Evolutionary conservation across 352 stramenopile genomes (phyloP).

Genomic region (Pythium diclinum): DNA sequence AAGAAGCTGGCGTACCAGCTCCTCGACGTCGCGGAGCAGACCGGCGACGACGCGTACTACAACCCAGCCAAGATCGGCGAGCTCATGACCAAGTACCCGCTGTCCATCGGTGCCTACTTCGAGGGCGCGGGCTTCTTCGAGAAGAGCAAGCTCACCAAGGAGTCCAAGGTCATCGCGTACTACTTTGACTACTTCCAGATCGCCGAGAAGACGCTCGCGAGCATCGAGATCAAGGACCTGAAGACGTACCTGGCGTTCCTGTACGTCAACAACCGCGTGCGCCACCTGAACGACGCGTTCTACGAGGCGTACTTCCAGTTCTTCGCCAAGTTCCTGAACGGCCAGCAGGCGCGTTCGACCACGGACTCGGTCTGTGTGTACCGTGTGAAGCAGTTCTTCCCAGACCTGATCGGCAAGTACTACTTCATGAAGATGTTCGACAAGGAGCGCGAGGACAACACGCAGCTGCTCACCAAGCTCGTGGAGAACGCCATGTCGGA

Average conservation of each 20-base stretch:
- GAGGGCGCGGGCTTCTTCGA: constrained; percentile 39
- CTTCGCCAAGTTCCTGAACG: constrained; percentile 69
- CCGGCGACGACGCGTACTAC: constrained; percentile 59
- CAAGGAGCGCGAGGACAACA: constrained; percentile 60
- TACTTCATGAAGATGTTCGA: constrained; percentile 84
- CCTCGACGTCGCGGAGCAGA: constrained; percentile 43
- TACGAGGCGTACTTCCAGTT: constrained; percentile 88
- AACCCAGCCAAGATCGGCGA: constrained; percentile 83
- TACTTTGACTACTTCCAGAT: constrained; percentile 56
- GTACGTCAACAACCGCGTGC: constrained; percentile 40
- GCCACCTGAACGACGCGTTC: constrained; percentile 57
- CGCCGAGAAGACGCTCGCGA: constrained; percentile 36
- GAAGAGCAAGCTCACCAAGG: constrained; percentile 35
- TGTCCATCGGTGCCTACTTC: constrained; percentile 52
- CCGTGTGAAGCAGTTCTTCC: constrained; percentile 32
- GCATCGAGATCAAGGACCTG: constrained; percentile 39
- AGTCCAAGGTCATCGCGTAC: constrained; percentile 43
- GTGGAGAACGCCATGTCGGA: constrained; percentile 75
- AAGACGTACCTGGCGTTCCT: constrained; percentile 59
- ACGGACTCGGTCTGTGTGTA: constrained; percentile 38
- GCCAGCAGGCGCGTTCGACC: constrained; percentile 61
- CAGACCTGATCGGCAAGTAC: constrained; percentile 59
- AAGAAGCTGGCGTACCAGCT: constrained; percentile 48
- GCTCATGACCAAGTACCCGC: constrained; percentile 40
- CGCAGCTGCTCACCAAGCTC: constrained; percentile 78